These are phyloP conservation scores for Penicillium verrucosum DNA, from an alignment of 2,329 filamentous ascomycete species.

Conservation along the genomic window DNA sequence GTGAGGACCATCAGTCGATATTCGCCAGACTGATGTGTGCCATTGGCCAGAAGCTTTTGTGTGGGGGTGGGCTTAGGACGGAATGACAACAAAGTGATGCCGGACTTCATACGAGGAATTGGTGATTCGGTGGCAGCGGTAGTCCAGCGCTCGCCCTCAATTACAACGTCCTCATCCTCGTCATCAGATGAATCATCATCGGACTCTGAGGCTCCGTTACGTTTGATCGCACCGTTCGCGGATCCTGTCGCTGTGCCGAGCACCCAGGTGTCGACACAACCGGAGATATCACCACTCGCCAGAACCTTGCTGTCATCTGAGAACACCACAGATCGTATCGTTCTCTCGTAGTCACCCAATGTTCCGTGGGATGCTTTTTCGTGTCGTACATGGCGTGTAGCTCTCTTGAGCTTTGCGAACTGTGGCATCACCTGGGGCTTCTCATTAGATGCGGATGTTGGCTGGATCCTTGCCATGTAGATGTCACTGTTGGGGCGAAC, in stretches of 20 bases:
- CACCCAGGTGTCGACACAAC: conserved; percentile 84
- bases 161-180: conserved; percentile 46
- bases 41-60: conserved; percentile 23
- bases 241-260: conserved; percentile 52
- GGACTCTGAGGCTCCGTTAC: conserved; percentile 46
- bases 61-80: conserved; percentile 37
- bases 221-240: conserved; percentile 36
- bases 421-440: conserved; percentile 47
- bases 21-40: conserved; percentile 48
- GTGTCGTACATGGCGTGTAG: conserved; percentile 30
- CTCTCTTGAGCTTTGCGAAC: conserved; percentile 40
- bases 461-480: conserved; percentile 50
- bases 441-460: conserved; percentile 40
- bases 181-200: conserved; percentile 51
- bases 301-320: conserved; percentile 76
- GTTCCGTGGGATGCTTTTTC: conserved; percentile 60
- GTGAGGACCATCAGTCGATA: conserved; percentile 61
- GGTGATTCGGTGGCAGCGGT: conserved; percentile 67
- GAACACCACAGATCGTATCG: conserved; percentile 71
- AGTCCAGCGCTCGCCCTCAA: conserved; percentile 68
- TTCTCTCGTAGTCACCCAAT: conserved; percentile 72
- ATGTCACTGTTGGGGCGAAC: conserved; percentile 61
- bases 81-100: conserved; percentile 68
- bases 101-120: conserved; percentile 65
- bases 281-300: conserved; percentile 75